Conservation (phyloP, 2,329 filamentous ascomycete species). For the Scytalidium lignicola region DNA sequence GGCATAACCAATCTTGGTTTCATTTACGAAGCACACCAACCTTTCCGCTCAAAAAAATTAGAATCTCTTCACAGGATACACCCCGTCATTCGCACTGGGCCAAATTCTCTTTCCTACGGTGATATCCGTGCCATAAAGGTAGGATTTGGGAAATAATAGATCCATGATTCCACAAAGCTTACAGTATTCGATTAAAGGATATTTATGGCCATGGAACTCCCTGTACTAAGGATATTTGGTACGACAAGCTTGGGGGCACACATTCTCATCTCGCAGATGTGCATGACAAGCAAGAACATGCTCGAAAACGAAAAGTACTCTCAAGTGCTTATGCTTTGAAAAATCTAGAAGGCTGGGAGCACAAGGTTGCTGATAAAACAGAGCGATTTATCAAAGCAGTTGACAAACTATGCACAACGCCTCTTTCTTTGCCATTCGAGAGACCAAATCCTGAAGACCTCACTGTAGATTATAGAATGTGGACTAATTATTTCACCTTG, state of each 20-base stretch:
- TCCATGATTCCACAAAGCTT: no score
- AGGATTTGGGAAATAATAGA: no score
- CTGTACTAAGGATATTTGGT: conserved; percentile 43
- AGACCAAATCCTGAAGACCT: conserved; percentile 31
- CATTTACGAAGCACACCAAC: no score
- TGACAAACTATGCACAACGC: conserved; percentile 35
- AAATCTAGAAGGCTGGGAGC: conserved; percentile 47
- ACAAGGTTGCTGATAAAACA: conserved; percentile 46
- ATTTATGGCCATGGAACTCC: conserved; percentile 44
- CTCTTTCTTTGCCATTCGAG: conserved; percentile 15
- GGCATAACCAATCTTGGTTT: no score
- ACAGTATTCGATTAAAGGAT: no score
- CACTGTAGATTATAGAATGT: conserved; percentile 43
- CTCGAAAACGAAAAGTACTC: conserved; percentile 43
- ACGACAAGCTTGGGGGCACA: conserved; percentile 36
- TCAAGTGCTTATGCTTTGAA: conserved; percentile 45
- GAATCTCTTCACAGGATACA: no score
- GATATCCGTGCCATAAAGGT: no score
- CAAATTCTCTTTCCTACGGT: no score
- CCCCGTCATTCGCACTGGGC: no score
- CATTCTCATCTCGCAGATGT: conserved; percentile 48
- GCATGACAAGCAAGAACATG: conserved; percentile 44
- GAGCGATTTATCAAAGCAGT: conserved; percentile 36
- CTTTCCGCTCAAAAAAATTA: no score
- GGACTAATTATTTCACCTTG: conserved; percentile 48